Base-by-base conservation (phyloP, 352 stramenopile species). In the Globisporangium paddicum region DNA sequence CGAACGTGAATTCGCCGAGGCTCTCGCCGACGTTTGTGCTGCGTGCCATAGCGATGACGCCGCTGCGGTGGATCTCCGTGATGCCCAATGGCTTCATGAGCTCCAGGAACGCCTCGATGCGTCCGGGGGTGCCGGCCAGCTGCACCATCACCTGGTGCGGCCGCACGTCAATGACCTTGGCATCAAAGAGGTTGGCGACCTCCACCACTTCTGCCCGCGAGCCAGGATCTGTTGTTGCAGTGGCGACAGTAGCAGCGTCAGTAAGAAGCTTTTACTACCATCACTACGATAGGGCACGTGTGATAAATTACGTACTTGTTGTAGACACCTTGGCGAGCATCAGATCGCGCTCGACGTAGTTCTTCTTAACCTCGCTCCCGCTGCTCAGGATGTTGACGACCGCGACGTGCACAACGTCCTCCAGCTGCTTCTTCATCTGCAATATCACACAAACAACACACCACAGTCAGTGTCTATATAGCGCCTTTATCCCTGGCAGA, bases 251-350 rank as follows among this genome's bases (percentile, higher is more conserved):
- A n/a, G n/a, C n/a, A n/a, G n/a, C n/a, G n/a, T n/a, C n/a, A n/a
- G n/a, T n/a, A n/a, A n/a, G n/a, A n/a, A n/a, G n/a, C n/a, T n/a
- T n/a, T n/a, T 51, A 25, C 23, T 34, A 68, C 11, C 13, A 53
- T n/a, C n/a, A n/a, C n/a, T n/a, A n/a, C n/a, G n/a, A n/a, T n/a
- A n/a, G n/a, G n/a, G 16, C 4, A 42, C 1, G 37, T 44, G n/a
- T 2, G n/a, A n/a, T n/a, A n/a, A n/a, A n/a, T n/a, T n/a, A 84
- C 76, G 67, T 73, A 90, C 81, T 71, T 54, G 66, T 70, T 26
- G 85, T 94, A 28, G 85, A 92, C 28, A 92, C 79, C 67, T 94
- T 94, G 58, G 85, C 85, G 42, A 94, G 81, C 82, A 92, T 92
- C 61, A 94, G 67, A 58, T 94, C 85, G n/a, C 85, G 76, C 72